Percentiles rank a stretch among this genome's conserved stretches.
These are phyloP conservation scores for Acidomyces sp. DNA, from an alignment of 495 filamentous ascomycete species.

Conservation along the genomic window DNA sequence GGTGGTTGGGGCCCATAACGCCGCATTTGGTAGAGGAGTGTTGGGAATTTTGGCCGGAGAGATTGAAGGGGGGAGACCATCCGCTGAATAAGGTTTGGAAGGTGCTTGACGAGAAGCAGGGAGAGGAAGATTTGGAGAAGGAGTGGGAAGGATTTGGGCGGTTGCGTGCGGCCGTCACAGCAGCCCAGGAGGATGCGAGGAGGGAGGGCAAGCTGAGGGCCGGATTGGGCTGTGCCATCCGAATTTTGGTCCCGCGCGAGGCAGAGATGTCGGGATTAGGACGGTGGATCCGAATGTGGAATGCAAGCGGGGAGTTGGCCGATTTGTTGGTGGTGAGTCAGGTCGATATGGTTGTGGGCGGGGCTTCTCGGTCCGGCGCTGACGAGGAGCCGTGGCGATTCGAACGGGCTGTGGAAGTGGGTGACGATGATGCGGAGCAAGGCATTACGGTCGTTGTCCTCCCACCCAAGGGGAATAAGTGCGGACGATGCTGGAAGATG, in stretches of 20 bases:
- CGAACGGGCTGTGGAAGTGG: slow-evolving; percentile 38
- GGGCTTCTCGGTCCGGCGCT: neutral
- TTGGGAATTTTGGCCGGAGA: slow-evolving; percentile 60
- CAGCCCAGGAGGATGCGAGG: slow-evolving; percentile 54
- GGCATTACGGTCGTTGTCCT: slow-evolving; percentile 46
- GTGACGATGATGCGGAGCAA: slow-evolving; percentile 23
- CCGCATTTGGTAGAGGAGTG: slow-evolving; percentile 80
- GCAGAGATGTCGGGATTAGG: slow-evolving; percentile 11
- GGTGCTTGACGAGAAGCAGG: neutral
- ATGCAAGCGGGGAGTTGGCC: slow-evolving; percentile 44
- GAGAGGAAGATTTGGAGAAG: neutral
- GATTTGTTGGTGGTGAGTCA: slow-evolving; percentile 65
- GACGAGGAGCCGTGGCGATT: slow-evolving; percentile 4
- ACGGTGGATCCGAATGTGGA: slow-evolving; percentile 20
- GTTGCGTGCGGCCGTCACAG: slow-evolving; percentile 47
- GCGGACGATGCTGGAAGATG: slow-evolving; percentile 80
- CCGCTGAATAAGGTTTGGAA: slow-evolving; percentile 36
- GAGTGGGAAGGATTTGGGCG: slow-evolving; percentile 29
- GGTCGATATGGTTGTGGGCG: slow-evolving; percentile 36
- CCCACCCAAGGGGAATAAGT: slow-evolving; percentile 58
- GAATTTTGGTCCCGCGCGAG: slow-evolving; percentile 24
- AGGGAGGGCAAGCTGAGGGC: slow-evolving; percentile 53
- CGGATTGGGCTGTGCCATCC: slow-evolving; percentile 57
- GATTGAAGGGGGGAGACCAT: slow-evolving; percentile 44
- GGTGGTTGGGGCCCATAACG: slow-evolving; percentile 66